Conservation (phyloP, 1,284 basidiomycete species). For the Kalmanozyma brasiliensis region DNA sequence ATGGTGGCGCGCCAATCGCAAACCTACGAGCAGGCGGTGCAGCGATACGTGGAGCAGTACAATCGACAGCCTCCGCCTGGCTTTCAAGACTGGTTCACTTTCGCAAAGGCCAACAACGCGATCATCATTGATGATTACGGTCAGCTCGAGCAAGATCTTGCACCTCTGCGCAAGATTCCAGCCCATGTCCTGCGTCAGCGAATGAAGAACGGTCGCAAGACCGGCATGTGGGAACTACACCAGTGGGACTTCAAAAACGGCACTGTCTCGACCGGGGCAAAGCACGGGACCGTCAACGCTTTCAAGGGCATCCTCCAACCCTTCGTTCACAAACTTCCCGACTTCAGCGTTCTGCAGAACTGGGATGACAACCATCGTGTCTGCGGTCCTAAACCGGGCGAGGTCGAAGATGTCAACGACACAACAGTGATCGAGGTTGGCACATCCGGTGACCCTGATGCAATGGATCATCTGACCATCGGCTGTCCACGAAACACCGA, state of each 20-base stretch:
- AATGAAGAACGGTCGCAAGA: conserved; percentile 12
- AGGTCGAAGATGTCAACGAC: conserved; percentile 10
- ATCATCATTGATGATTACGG: conserved; percentile 29
- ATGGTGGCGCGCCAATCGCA: conserved; percentile 18
- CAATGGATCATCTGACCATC: neutral
- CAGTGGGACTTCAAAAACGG: conserved; percentile 27
- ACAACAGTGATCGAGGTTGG: neutral
- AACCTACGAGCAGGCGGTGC: conserved; percentile 20
- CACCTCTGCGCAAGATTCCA: conserved; percentile 17
- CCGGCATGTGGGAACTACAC: conserved; percentile 4
- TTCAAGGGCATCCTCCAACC: conserved; percentile 14
- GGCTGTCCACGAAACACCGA: conserved; percentile 17
- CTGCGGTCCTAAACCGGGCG: conserved; percentile 13
- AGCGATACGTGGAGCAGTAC: conserved; percentile 23
- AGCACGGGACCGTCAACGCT: conserved; percentile 3
- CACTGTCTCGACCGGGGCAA: conserved; percentile 5
- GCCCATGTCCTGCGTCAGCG: conserved; percentile 18
- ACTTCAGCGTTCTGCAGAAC: conserved; percentile 25
- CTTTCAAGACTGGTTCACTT: conserved; percentile 26
- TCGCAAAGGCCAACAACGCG: conserved; percentile 15
- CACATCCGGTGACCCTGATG: conserved; percentile 3
- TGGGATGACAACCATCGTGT: conserved; percentile 21
- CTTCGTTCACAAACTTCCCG: conserved; percentile 24
- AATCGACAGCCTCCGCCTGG: conserved; percentile 21
- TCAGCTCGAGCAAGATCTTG: conserved; percentile 25